Base-by-base conservation (phyloP, 768 basidiomycete species). In the Tulasnella sp. region DNA sequence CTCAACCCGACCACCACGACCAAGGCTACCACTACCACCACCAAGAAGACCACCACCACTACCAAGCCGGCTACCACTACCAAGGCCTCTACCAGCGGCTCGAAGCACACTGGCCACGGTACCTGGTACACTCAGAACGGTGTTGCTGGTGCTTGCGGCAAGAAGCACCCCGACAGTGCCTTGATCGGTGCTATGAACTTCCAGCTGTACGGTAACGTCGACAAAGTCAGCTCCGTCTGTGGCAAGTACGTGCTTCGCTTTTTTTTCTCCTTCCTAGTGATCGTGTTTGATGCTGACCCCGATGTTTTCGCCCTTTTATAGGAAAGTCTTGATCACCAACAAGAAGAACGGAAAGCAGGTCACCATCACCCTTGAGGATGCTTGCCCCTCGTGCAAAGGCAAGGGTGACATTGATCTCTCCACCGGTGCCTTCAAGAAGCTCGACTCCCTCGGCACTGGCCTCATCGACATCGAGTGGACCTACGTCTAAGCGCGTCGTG, bases 341-440 rank as follows among this genome's bases (percentile, higher is more conserved):
- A 84, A 81, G 80, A 83, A 84, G 80, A 84, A 84, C 81, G 84
- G 84, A 51, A 81, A 82, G 55, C 61, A 80, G 44, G 82, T 85
- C 81, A 82, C 81, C 42, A 85, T 84, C 46, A 81, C 78, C 61
- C 83, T 87, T 73, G 84, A 83, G 57, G 85, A 85, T 75, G 83
- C 84, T 48, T 86, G 85, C 83, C 85, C 85, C n/a, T 80, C 82
- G 35, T 86, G 85, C 80, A 79, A 70, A 73, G 81, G 77, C 76
- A 85, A 86, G 73, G 83, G 85, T 78, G 85, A 85, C 37, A 81
- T 77, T 32, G 77, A 77, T 44, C 37, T 77, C 67, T 77, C 77
- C 70, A 72, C 10, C 73, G 89, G 82, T 75, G 92, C 93, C 69
- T 96, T 96, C 88, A 40, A 84, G 35, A 81, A 83, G 20, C 87